phyloP scores from a whole-genome alignment of 2,329 filamentous ascomycete species.

The Trichoderma semiorbis region DNA sequence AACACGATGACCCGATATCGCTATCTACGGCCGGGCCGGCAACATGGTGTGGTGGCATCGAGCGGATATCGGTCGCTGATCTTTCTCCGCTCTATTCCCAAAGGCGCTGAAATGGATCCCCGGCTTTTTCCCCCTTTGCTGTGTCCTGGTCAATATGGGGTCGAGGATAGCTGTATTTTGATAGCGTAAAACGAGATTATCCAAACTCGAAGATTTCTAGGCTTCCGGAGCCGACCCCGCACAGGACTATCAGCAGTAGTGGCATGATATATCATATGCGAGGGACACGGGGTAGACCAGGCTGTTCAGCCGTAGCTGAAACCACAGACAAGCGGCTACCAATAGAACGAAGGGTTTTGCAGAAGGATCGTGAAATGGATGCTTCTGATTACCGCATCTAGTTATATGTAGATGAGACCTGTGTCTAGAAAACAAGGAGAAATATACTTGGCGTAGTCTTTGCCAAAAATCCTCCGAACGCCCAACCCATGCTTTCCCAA shows the following conservation, averaged over 20 bases:
- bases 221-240: background rate
- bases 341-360: background rate
- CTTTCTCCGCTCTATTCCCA: slow-evolving; percentile 10
- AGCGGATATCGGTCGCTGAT: slow-evolving; percentile 12
- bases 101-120: background rate
- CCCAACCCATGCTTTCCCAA: background rate
- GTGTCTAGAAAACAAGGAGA: background rate
- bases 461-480: background rate
- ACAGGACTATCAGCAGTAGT: background rate
- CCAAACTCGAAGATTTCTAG: background rate
- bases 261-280: slow-evolving; percentile 3
- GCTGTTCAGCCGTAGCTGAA: slow-evolving; percentile 9
- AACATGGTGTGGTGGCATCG: slow-evolving; percentile 1
- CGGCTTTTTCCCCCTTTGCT: background rate
- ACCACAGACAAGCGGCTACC: background rate
- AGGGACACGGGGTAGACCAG: background rate
- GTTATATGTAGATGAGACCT: background rate
- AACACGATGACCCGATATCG: slow-evolving; percentile 8
- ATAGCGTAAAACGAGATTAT: background rate
- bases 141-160: background rate
- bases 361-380: background rate
- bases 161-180: background rate
- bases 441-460: background rate
- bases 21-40: slow-evolving; percentile 9
- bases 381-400: background rate